Conservation (phyloP, 2,329 filamentous ascomycete species). For the Fusarium irregulare region DNA sequence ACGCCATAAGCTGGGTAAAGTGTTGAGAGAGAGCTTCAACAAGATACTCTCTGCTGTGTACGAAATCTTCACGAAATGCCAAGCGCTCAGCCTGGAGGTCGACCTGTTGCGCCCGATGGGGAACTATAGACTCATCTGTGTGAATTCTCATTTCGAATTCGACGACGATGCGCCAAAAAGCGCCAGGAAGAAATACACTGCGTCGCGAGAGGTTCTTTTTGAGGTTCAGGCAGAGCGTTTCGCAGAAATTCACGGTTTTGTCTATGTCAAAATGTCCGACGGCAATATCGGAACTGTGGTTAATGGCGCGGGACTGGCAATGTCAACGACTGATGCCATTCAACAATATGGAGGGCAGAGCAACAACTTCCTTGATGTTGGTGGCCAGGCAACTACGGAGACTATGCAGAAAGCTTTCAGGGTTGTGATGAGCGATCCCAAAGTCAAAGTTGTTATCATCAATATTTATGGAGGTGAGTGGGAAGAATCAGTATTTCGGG, state of each 20-base stretch:
- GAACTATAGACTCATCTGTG: conserved; percentile 42
- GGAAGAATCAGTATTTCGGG: accelerated
- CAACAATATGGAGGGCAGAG: conserved; percentile 73
- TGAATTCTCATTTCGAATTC: conserved; percentile 57
- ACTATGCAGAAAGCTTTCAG: conserved; percentile 84
- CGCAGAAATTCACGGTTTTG: conserved; percentile 73
- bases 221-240: conserved; percentile 52
- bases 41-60: conserved; percentile 42
- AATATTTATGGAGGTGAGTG: conserved; percentile 63
- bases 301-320: conserved; percentile 89
- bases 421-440: conserved; percentile 75
- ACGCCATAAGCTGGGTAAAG: not conserved
- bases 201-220: conserved; percentile 48
- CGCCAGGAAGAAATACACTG: conserved; percentile 55
- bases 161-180: conserved; percentile 59
- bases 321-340: conserved; percentile 90
- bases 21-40: conserved; percentile 27
- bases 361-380: conserved; percentile 90
- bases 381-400: conserved; percentile 85
- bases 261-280: conserved; percentile 72
- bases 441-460: conserved; percentile 74
- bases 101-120: conserved; percentile 51
- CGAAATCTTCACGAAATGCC: conserved; percentile 57
- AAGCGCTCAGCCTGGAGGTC: conserved; percentile 60
- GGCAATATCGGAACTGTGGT: conserved; percentile 83